Evolutionary conservation across 805 yeast species (phyloP).

Genomic region (Ogataea methylovora): DNA sequence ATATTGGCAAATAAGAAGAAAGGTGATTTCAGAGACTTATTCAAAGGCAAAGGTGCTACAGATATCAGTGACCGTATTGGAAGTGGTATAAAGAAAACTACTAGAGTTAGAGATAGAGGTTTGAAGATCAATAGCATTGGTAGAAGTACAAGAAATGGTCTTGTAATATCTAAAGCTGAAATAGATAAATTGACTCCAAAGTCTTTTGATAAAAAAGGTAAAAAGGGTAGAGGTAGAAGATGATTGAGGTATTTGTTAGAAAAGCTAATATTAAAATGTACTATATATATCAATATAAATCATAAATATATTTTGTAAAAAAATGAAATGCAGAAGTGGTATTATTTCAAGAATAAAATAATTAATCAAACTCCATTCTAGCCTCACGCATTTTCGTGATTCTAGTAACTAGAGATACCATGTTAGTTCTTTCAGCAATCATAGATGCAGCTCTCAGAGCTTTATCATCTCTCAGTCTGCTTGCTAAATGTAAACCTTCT

Average conservation of each 20-base stretch:
- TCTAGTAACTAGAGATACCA: constrained; percentile 43
- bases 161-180: constrained; percentile 61
- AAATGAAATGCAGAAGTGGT: too few species aligned
- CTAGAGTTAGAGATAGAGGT: constrained; percentile 60
- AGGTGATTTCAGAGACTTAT: constrained; percentile 53
- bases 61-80: constrained; percentile 46
- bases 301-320: too few species aligned
- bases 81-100: constrained; percentile 18
- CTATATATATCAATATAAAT: background rate
- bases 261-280: background rate
- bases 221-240: constrained; percentile 2
- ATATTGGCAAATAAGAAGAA: constrained; percentile 65
- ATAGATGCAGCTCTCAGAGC: constrained; percentile 79
- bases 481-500: constrained; percentile 65
- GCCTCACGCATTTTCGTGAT: constrained; percentile 48
- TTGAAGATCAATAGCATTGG: constrained; percentile 73
- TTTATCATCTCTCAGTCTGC: constrained; percentile 64
- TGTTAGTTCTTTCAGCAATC: constrained; percentile 69
- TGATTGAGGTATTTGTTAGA: background rate
- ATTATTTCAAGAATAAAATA: too few species aligned
- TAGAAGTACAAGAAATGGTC: constrained; percentile 68
- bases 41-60: constrained; percentile 38
- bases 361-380: constrained; percentile 27
- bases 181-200: constrained; percentile 38
- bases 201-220: constrained; percentile 10